Evolutionary conservation across 2,329 filamentous ascomycete genomes (phyloP), one percentile per base, ranked within the genome.

Genomic region (Trematosphaeria pertusa): DNA sequence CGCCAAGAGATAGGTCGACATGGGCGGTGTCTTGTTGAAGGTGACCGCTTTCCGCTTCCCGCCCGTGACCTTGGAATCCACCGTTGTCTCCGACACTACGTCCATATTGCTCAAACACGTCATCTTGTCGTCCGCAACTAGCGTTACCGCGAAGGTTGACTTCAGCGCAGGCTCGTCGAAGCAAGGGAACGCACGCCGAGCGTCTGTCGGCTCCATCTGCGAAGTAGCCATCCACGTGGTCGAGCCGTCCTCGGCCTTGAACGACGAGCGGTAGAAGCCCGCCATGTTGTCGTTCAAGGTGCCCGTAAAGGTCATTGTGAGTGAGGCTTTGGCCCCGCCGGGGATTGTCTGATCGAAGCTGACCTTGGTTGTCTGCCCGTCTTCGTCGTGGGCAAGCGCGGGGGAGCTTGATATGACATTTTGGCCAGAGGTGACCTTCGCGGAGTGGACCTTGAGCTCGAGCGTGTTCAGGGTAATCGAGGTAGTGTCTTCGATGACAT

Each of bases 21-120:
- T 97, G 59, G 88, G 81, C 2, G 93, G 93, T 1, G 91, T 93
- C 66, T 87, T 89, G 79, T 91, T 93, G 81, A 97, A 97, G 54
- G 87, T 92, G 58, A 97, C 90, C 3, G 88, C 86, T 78, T 95
- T 95, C 76, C 87, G 90, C 72, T 84, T 82, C 52, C 78, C 78
- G 50, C 82, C 81, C 12, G 74, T 83, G 56, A 82, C 78, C 61
- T 81, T 78, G 3, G 87, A 88, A 48, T 83, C 75, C 6, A 94
- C 79, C 46, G 90, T 85, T 31, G 85, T 85, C 77, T 95, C 89
- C 5, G 85, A 87, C 24, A 86, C 88, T 44, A 94, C 89, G 69
- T 97, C 91, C 93, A 97, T 97, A 76, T 97, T 97, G 76, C 91
- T 95, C 68, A 97, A 74, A 68, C 93, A 97, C 10, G 92, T 96